Conservation (phyloP, 331 rosid species). For the Pyracantha coccinea region DNA sequence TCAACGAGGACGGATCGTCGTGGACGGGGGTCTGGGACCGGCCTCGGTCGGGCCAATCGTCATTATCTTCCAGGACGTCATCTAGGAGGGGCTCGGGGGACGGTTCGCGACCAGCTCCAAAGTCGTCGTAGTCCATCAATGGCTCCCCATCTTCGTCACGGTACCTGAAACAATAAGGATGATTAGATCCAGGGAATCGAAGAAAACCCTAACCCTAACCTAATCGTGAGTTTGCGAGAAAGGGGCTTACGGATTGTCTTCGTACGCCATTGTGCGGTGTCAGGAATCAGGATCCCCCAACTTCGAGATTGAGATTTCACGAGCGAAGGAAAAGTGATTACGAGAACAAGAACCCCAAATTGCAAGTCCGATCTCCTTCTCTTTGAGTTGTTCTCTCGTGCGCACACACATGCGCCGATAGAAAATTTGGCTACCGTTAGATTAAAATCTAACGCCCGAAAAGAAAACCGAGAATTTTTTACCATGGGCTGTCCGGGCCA, state of each 20-base stretch:
- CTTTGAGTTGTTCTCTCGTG: slow-evolving; percentile 8
- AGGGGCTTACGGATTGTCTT: slow-evolving; percentile 61
- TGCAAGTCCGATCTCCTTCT: background rate
- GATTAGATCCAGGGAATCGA: background rate
- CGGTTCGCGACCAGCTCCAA: slow-evolving; percentile 64
- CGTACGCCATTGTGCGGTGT: slow-evolving; percentile 51
- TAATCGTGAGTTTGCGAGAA: slow-evolving; percentile 5
- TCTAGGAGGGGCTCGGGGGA: slow-evolving; percentile 69
- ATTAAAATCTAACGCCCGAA: background rate
- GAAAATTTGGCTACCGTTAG: background rate
- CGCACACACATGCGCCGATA: background rate
- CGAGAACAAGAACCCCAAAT: background rate
- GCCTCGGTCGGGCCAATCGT: slow-evolving; percentile 53
- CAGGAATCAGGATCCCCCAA: background rate
- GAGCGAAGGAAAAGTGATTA: background rate
- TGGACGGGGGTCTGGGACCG: slow-evolving; percentile 78
- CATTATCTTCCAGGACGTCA: slow-evolving; percentile 33
- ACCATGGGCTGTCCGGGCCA: no score
- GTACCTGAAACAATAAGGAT: slow-evolving; percentile 38
- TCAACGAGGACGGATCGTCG: slow-evolving; percentile 45
- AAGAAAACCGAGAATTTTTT: no score
- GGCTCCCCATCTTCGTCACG: slow-evolving; percentile 99
- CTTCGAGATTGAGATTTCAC: background rate
- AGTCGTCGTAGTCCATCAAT: slow-evolving; percentile 80
- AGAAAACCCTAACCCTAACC: slow-evolving; percentile 28